These are phyloP conservation scores for Myriangium duriaei DNA, from an alignment of 2,329 filamentous ascomycete genomes.

Conservation along the genomic window DNA sequence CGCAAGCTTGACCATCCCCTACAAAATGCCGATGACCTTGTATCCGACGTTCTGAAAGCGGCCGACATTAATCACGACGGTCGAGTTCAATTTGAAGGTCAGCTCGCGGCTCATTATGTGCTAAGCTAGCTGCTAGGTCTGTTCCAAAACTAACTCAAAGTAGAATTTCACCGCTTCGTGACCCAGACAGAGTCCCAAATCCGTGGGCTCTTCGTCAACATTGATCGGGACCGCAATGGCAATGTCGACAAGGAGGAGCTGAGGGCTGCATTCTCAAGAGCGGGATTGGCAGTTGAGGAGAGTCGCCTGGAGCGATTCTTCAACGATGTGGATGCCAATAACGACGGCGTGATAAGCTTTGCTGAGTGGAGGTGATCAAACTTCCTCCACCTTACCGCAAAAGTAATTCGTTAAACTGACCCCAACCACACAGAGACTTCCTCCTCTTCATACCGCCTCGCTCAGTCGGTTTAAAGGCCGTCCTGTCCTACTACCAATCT, in stretches of 20 bases:
- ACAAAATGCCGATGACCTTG: slow-evolving; percentile 82
- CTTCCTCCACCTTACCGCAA: slow-evolving; percentile 19
- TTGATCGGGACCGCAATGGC: slow-evolving; percentile 76
- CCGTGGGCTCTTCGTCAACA: slow-evolving; percentile 66
- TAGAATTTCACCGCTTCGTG: slow-evolving; percentile 85
- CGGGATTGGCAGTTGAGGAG: slow-evolving; percentile 66
- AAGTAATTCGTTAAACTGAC: slow-evolving; percentile 6
- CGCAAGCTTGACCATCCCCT: slow-evolving; percentile 83
- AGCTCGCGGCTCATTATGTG: slow-evolving; percentile 11
- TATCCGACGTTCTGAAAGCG: slow-evolving; percentile 64
- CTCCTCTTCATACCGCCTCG: slow-evolving; percentile 72
- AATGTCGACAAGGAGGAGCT: slow-evolving; percentile 80
- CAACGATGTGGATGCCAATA: slow-evolving; percentile 74
- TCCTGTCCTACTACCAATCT: slow-evolving; percentile 83
- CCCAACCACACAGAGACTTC: slow-evolving; percentile 56
- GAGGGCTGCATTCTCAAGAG: slow-evolving; percentile 59
- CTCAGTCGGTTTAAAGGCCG: slow-evolving; percentile 60
- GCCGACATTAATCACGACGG: slow-evolving; percentile 84
- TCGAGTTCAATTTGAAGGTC: slow-evolving; percentile 80
- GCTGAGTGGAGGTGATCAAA: slow-evolving; percentile 82
- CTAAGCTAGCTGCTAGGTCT: neutral
- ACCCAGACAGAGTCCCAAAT: slow-evolving; percentile 77
- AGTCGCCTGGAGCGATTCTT: slow-evolving; percentile 78
- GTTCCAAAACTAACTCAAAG: slow-evolving; percentile 9
- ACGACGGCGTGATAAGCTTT: slow-evolving; percentile 77